A percentile compares a stretch with the other conserved stretches of the same genome.
Evolutionary conservation across 23 red algal species (phyloP).

Genomic region (Cyanidiococcus yangmingshanensis): DNA sequence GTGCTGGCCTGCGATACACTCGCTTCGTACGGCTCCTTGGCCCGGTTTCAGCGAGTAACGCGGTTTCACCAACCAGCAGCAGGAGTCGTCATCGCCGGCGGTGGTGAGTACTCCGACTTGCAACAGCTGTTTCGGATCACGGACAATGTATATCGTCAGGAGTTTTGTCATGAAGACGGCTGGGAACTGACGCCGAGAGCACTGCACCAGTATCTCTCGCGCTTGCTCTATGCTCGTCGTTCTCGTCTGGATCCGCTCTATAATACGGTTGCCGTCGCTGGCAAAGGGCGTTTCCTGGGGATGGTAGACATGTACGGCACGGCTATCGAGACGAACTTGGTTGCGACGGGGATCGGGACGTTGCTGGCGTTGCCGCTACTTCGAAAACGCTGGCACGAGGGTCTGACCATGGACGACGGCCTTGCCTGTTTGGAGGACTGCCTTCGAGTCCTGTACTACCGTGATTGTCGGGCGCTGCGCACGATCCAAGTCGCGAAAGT

Average conservation of each 20-base stretch:
- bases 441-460: slow-evolving; percentile 84
- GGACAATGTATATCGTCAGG: slow-evolving; percentile 27
- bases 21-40: slow-evolving; percentile 93
- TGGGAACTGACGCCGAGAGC: slow-evolving; percentile 36
- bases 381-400: slow-evolving; percentile 62
- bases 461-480: slow-evolving; percentile 74
- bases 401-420: slow-evolving; percentile 69
- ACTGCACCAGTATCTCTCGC: slow-evolving; percentile 61
- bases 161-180: slow-evolving; percentile 65
- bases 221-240: slow-evolving; percentile 74
- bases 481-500: slow-evolving; percentile 18
- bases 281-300: slow-evolving; percentile 37
- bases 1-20: slow-evolving; percentile 77
- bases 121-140: slow-evolving; percentile 46
- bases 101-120: slow-evolving; percentile 86
- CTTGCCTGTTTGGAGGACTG: slow-evolving; percentile 42
- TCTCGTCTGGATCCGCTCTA: slow-evolving; percentile 85
- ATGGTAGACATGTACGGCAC: slow-evolving; percentile 73
- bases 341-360: slow-evolving; percentile 79
- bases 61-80: slow-evolving; percentile 39
- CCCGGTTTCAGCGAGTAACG: slow-evolving; percentile 55
- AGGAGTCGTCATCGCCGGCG: slow-evolving; percentile 42
- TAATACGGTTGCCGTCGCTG: slow-evolving; percentile 65
- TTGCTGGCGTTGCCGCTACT: slow-evolving; percentile 78
- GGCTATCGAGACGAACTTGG: slow-evolving; percentile 53